Conservation (phyloP, 257 asterid species). For the Fraxinus pennsylvanica region DNA sequence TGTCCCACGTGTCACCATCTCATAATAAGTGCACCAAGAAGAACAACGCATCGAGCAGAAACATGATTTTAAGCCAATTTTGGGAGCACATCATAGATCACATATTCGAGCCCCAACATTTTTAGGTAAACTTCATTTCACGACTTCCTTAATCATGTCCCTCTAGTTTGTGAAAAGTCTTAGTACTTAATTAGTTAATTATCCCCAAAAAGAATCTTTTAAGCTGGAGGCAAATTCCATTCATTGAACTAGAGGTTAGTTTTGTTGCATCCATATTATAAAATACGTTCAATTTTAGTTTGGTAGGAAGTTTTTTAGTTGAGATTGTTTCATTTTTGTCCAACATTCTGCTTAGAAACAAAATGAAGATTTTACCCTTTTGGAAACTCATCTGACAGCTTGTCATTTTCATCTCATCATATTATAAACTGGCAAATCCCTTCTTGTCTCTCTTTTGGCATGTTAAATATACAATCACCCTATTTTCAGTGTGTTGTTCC, state of each 20-base stretch:
- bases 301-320: conserved; percentile 34
- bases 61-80: too few species aligned
- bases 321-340: conserved; percentile 7
- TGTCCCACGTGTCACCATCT: too few species aligned
- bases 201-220: neutral
- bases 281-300: conserved; percentile 25
- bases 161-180: too few species aligned
- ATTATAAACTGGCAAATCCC: conserved; percentile 19
- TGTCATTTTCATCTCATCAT: conserved; percentile 35
- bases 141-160: too few species aligned
- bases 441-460: conserved; percentile 16
- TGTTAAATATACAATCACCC: conserved; percentile 5
- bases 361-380: conserved; percentile 30
- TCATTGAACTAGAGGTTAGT: conserved; percentile 11
- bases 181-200: neutral
- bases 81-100: too few species aligned
- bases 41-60: too few species aligned
- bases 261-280: conserved; percentile 4
- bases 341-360: conserved; percentile 29
- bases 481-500: conserved; percentile 29
- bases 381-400: conserved; percentile 22
- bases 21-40: too few species aligned
- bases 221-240: conserved; percentile 9
- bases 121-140: too few species aligned
- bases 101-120: too few species aligned